Base-by-base conservation (phyloP, 192 early-diverging fungal species). In the Backusella morwellensis region DNA sequence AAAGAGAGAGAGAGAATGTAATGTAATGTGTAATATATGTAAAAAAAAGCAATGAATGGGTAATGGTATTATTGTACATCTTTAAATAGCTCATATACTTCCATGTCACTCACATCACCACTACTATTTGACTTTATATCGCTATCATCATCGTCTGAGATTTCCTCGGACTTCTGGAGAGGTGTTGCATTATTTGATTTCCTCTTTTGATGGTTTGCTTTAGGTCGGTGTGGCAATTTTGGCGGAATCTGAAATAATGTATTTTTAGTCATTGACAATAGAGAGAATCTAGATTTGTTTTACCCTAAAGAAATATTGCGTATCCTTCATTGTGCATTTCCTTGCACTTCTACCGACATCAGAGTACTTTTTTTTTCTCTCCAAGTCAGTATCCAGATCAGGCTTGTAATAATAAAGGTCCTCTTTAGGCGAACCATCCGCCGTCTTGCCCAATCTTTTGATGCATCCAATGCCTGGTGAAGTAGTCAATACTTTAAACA, bases 301-400 rank as follows among this genome's bases (percentile, higher is more conserved):
- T 77, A 77, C 76, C 56, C 70, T 87, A 75, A 84, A 87, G 75
- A 85, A 87, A 47, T 86, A 86, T 81, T 77, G 76, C 21, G 75
- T 74, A 73, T 85, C 86, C 68, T 81, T 84, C 73, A 87, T 68
- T 15, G 83, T 85, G 70, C 86, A 87, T 41, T 87, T 87, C 52
- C 86, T 77, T 14, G 86, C 86, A 59, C 86, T 80, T 63, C 81
- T 82, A 56, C 80, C 80, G n/a, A 54, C 44, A 32, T 77, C 47
- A 17, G 76, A 72, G 66, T 80, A 78, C 23, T 77, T 75, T n/a
- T 73, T 76, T 21, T 81, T 78, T 73, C 86, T 77, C 77, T 83
- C 82, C 11, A 80, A 50, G 52, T 84, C 82, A 26, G 82, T 77
- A 75, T 87, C 86, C 12, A 73, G 63, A 50, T 87, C 86, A 8